Evolutionary conservation across 495 filamentous ascomycete species (phyloP).

Genomic region (Tetracladium setigerum): DNA sequence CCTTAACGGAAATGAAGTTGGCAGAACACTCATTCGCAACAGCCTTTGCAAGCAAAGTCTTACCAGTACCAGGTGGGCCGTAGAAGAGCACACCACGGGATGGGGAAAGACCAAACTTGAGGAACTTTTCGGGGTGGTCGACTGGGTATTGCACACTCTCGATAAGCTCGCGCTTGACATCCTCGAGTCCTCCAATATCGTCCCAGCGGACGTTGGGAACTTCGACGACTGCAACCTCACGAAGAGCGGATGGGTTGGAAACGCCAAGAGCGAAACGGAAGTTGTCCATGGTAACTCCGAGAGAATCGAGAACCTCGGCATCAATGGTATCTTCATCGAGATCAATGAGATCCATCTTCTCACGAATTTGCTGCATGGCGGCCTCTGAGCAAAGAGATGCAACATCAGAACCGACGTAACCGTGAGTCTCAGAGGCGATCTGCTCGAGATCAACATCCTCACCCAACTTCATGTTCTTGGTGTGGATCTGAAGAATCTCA

Average conservation of each 20-base stretch:
- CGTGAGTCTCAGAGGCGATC: conserved; percentile 96
- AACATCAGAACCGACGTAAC: conserved; percentile 97
- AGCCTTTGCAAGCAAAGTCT: conserved; percentile 97
- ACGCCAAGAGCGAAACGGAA: conserved; percentile 97
- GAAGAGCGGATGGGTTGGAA: conserved; percentile 96
- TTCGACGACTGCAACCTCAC: conserved; percentile 98
- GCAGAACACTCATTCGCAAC: conserved; percentile 98
- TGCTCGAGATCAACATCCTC: conserved; percentile 96
- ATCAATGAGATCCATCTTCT: conserved; percentile 99
- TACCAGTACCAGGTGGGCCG: conserved; percentile 98
- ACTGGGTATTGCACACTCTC: conserved; percentile 98
- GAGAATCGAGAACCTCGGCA: conserved; percentile 93
- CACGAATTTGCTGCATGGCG: conserved; percentile 99
- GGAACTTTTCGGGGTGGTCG: conserved; percentile 99
- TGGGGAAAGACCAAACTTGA: conserved; percentile 98
- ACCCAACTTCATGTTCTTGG: conserved; percentile 99
- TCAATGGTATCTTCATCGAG: conserved; percentile 98
- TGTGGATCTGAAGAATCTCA: conserved; percentile 97
- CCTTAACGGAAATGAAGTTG: conserved; percentile 99
- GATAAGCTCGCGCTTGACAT: conserved; percentile 98
- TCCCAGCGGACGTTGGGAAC: conserved; percentile 99
- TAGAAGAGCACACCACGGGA: conserved; percentile 99
- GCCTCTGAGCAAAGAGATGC: conserved; percentile 98
- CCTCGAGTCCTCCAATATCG: conserved; percentile 96
- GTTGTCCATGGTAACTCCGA: conserved; percentile 99